A percentile compares a stretch with the other conserved stretches of the same genome.
Evolutionary conservation across 169 alveolate genomes (phyloP).

Genomic region (Babesia divergens): DNA sequence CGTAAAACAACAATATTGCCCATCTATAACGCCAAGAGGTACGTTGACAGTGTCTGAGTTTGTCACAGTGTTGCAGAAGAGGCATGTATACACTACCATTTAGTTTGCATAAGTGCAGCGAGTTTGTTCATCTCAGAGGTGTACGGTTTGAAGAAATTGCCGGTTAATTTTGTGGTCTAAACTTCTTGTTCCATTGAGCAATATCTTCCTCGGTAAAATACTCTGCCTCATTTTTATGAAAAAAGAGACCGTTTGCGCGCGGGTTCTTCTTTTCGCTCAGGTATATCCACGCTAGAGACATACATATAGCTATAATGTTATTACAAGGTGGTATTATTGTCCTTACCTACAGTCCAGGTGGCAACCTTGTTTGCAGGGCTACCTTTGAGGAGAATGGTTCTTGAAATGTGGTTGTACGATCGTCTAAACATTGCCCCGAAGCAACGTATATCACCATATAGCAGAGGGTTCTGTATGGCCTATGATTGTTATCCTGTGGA

Average conservation of each 20-base stretch:
- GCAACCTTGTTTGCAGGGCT: slow-evolving; percentile 65
- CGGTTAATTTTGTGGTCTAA: not conserved
- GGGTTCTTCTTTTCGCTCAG: slow-evolving; percentile 59
- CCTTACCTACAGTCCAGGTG: slow-evolving; percentile 51
- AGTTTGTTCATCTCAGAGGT: slow-evolving; percentile 3
- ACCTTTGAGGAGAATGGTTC: slow-evolving; percentile 60
- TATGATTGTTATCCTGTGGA: not conserved
- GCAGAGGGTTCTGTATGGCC: too few relatives aligned
- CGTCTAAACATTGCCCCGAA: slow-evolving; percentile 28
- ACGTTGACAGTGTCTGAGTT: not conserved
- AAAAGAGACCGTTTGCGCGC: slow-evolving; percentile 46
- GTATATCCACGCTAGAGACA: slow-evolving; percentile 54
- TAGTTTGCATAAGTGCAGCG: not conserved
- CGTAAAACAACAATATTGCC: not conserved
- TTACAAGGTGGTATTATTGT: not conserved
- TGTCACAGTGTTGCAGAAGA: not conserved
- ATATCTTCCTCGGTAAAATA: slow-evolving; percentile 37
- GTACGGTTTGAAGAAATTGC: not conserved
- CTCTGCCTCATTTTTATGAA: slow-evolving; percentile 40
- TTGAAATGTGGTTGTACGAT: slow-evolving; percentile 29
- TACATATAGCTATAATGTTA: slow-evolving; percentile 17
- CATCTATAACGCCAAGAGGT: slow-evolving; percentile 5
- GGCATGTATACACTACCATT: not conserved
- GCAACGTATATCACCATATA: not conserved
- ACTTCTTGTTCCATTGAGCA: slow-evolving; percentile 46